Conservation (phyloP, 2,329 filamentous ascomycete genomes). For the Arthrinium puccinioides region DNA sequence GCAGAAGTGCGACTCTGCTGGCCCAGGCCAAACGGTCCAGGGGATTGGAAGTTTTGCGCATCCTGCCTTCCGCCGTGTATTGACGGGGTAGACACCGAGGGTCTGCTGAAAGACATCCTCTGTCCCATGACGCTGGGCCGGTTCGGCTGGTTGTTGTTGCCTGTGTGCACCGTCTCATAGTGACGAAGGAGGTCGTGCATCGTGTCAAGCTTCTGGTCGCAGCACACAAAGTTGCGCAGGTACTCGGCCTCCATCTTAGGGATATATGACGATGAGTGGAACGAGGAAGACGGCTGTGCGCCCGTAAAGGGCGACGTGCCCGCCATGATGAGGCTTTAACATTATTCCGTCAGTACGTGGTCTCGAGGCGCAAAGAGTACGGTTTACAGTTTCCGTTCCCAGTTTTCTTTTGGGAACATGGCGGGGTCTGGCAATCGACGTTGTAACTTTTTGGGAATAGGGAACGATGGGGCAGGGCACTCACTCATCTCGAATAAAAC, state of each 20-base stretch:
- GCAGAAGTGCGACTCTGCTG: slow-evolving; percentile 16
- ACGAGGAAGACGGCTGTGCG: slow-evolving; percentile 82
- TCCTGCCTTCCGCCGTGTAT: slow-evolving; percentile 18
- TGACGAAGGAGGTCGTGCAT: slow-evolving; percentile 93
- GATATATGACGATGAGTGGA: slow-evolving; percentile 92
- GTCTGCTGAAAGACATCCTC: slow-evolving; percentile 20
- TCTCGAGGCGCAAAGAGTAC: slow-evolving; percentile 1
- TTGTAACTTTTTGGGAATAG: no score
- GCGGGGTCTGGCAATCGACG: no score
- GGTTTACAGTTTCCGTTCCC: slow-evolving; percentile 1
- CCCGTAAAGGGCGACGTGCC: slow-evolving; percentile 84
- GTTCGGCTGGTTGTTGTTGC: slow-evolving; percentile 27
- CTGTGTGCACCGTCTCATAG: slow-evolving; percentile 91
- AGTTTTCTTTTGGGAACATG: no score
- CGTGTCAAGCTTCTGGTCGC: slow-evolving; percentile 79
- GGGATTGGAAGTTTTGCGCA: slow-evolving; percentile 18
- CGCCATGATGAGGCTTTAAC: slow-evolving; percentile 79
- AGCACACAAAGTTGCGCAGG: slow-evolving; percentile 96
- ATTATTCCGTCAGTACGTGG: slow-evolving; percentile 5
- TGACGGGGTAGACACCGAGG: slow-evolving; percentile 16
- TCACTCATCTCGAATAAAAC: slow-evolving; percentile 97
- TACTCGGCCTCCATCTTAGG: slow-evolving; percentile 96
- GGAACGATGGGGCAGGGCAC: no score
- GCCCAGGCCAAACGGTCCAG: slow-evolving; percentile 18
- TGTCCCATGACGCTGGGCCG: slow-evolving; percentile 20